Base-by-base conservation (phyloP, 345 rosid genomes). In the Brassica rapa region DNA sequence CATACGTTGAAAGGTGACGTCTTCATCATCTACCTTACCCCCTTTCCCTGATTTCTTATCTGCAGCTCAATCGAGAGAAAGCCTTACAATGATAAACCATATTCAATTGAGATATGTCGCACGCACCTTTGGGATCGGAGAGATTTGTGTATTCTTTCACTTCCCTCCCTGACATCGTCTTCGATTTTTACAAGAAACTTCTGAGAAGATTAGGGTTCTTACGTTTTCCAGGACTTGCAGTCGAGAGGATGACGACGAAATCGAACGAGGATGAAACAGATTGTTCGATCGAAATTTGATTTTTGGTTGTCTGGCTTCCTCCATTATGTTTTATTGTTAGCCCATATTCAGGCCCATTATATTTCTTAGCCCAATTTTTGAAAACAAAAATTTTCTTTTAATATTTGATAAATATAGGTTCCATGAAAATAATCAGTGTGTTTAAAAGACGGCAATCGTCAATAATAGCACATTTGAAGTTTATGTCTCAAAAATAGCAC, bases 121-220 rank as follows among this genome's bases (percentile, higher is more conserved):
- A 29, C 35, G 59, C 19, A 88, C 98, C 98, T 90, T 94, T 94
- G n/a, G 98, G 98, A 76, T 94, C 97, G 64, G 85, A 82, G 68
- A 94, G 98, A 80, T 94, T 94, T 76, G 98, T 94, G 85, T 92
- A 92, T 68, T 94, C 98, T 12, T 91, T 84, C 41, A 92, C 98
- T 88, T 92, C 98, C 77, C 97, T 92, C 67, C 98, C 98, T 14
- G 98, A 89, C 98, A 94, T 94, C 71, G 12, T 75, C 73, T 71
- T 53, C 29, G 46, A 59, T 32, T 25, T 25, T 24, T 24, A 24
- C 27, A 24, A 24, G 27, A 24, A 24, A 24, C 27, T 24, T 24
- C 27, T 24, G 37, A 51, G 65, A 53, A 15, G 32, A 70, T 66
- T 78, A 61, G 77, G 81, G 77, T 59, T 66, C 62, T 16, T 23